Base-by-base conservation (phyloP, 805 yeast genomes). In the Clavispora carvajalis region DNA sequence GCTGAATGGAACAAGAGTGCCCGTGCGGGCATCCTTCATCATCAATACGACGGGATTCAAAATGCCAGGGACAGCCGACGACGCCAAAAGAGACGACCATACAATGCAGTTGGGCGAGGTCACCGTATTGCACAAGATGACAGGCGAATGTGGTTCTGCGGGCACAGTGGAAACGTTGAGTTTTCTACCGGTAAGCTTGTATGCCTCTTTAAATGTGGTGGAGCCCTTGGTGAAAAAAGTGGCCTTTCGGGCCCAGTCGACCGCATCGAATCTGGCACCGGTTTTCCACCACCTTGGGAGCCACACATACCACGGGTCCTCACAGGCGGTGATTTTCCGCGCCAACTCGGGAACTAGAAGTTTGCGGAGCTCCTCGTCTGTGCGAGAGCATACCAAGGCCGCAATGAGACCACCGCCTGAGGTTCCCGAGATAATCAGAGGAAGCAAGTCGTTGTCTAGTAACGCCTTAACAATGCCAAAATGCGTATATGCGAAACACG, bases 1-100 rank as follows among this genome's bases (percentile, higher is more conserved):
- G 16, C 85, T 78, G 54, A 81, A 84, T 2, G 95, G 91, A 2
- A 69, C 66, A 6, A 82, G 69, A 24, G 64, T 57, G 7, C 53
- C 54, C 22, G 57, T 60, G n/a, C 47, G 42, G 2, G 63, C 57
- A 28, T 64, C 58, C 52, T 80, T 80, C 79, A 77, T 81, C 89
- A 85, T 82, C 40, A 85, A 61, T 12, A 82, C 88, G 16, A 85
- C 90, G 0, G 95, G 95, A 46, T 82, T 81, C 41, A 85, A 62
- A 11, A 85, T 81, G 0, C 93, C 93, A 0, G 95, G 95, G 7
- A 85, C 93, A 0, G 93, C 93, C 5, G 87, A 76, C 3, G 88
- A 80, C 0, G 93, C 93, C 30, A 85, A 62, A 42, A 85, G 62
- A 0, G 89, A 67, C 2, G 86, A 78, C 93, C 93, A 85, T n/a